A percentile compares a stretch with the other conserved stretches of the same genome.
phyloP scores from a whole-genome alignment of 148 eudicot species.

The Polygonum maritimum region DNA sequence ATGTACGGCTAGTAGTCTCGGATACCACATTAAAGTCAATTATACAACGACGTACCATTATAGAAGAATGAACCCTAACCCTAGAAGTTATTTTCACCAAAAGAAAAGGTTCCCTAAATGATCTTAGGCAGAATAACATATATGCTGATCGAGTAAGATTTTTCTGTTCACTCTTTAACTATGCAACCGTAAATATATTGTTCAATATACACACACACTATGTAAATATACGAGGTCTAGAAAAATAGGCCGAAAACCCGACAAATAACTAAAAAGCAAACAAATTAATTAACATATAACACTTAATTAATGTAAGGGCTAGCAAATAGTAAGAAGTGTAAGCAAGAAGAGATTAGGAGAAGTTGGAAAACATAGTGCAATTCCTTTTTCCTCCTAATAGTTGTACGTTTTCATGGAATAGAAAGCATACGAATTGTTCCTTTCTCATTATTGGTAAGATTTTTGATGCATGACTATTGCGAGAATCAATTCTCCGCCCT shows the following conservation, averaged over 20 bases:
- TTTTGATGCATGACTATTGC: neutral
- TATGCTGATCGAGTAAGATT: neutral
- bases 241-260: neutral
- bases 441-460: slow-evolving; percentile 10
- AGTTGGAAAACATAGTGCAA: slow-evolving; percentile 3
- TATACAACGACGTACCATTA: too few relatives aligned
- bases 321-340: neutral
- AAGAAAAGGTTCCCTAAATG: neutral
- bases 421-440: slow-evolving; percentile 2
- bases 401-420: slow-evolving; percentile 3
- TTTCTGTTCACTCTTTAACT: neutral
- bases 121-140: neutral
- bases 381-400: slow-evolving; percentile 1
- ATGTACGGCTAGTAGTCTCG: too few relatives aligned
- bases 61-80: neutral
- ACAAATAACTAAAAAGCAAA: neutral
- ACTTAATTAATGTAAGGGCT: neutral
- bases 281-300: neutral
- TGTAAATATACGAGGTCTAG: neutral
- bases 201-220: neutral
- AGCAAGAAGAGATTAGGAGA: slow-evolving; percentile 1
- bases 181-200: neutral
- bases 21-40: too few relatives aligned
- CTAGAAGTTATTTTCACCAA: neutral
- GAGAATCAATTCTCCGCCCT: neutral